Percentiles rank a stretch among this genome's conserved stretches.
Evolutionary conservation across 805 yeast genomes (phyloP).

Genomic region (Candida germanica): DNA sequence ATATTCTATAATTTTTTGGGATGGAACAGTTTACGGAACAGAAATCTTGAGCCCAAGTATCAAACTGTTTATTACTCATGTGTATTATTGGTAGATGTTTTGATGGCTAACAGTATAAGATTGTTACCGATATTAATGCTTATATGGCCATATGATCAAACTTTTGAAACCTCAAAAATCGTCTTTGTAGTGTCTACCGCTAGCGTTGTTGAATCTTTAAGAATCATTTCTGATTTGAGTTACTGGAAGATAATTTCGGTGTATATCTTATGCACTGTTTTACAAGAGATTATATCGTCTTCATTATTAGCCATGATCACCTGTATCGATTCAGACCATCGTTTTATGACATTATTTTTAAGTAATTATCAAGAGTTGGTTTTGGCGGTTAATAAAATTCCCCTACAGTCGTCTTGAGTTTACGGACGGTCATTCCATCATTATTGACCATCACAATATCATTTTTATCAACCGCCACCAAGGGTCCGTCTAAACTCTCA

Average conservation of each 20-base stretch:
- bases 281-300: constrained; percentile 12
- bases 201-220: constrained; percentile 60
- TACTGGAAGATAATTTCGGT: constrained; percentile 15
- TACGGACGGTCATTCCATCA: constrained; percentile 21
- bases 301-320: constrained; percentile 11
- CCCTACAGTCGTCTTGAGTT: constrained; percentile 15
- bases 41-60: background rate
- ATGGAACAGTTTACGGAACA: constrained; percentile 10
- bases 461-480: constrained; percentile 6
- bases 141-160: constrained; percentile 90
- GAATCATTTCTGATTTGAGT: constrained; percentile 18
- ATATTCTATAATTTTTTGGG: constrained; percentile 12
- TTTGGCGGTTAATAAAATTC: constrained; percentile 2
- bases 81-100: constrained; percentile 63
- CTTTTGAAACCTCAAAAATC: constrained; percentile 57
- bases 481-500: constrained; percentile 75
- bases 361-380: constrained; percentile 4
- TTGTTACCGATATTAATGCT: constrained; percentile 88
- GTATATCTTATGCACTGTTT: constrained; percentile 14
- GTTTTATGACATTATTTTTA: constrained; percentile 1
- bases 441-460: constrained; percentile 9
- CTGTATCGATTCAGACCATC: background rate
- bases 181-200: constrained; percentile 60
- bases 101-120: constrained; percentile 76
- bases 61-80: constrained; percentile 13